phyloP scores from a whole-genome alignment of 176 grass and related monocot species.

The Coix lacrymajobi region DNA sequence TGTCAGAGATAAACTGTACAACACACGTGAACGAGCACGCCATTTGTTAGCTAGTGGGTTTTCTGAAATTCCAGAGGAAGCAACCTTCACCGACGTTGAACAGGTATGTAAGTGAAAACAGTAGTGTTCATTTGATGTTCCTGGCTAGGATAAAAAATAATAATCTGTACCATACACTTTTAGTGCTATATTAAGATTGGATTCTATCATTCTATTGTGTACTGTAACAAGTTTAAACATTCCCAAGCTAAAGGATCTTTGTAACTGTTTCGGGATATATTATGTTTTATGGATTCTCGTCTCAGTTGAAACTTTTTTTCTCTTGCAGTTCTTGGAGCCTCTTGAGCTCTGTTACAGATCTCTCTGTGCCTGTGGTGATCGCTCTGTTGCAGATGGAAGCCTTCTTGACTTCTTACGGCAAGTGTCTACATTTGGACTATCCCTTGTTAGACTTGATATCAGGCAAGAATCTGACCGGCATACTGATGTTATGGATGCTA shows the following conservation, averaged over 20 bases:
- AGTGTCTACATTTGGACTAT: constrained; percentile 91
- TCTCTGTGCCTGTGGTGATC: constrained; percentile 82
- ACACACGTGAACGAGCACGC: constrained; percentile 72
- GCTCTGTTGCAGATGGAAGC: constrained; percentile 76
- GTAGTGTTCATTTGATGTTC: background rate
- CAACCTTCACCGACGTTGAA: constrained; percentile 75
- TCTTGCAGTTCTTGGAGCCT: constrained; percentile 82
- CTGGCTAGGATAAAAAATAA: background rate
- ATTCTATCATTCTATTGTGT: background rate
- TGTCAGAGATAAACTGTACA: constrained; percentile 91
- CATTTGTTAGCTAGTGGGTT: constrained; percentile 87
- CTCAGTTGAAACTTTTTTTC: constrained; percentile 9
- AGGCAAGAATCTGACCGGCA: constrained; percentile 93
- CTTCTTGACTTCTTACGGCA: constrained; percentile 92
- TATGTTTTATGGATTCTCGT: background rate
- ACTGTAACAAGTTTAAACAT: background rate
- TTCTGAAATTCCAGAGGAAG: constrained; percentile 91
- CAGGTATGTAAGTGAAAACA: constrained; percentile 42
- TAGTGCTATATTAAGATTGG: background rate
- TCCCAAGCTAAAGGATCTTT: background rate
- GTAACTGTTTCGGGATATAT: background rate
- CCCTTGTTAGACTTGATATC: constrained; percentile 92
- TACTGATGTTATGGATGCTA: constrained; percentile 80
- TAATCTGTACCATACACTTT: background rate
- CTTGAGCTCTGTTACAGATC: constrained; percentile 92